These are phyloP conservation scores for Talaromyces sp. DNA, from an alignment of 2,329 filamentous ascomycete species.

Conservation along the genomic window DNA sequence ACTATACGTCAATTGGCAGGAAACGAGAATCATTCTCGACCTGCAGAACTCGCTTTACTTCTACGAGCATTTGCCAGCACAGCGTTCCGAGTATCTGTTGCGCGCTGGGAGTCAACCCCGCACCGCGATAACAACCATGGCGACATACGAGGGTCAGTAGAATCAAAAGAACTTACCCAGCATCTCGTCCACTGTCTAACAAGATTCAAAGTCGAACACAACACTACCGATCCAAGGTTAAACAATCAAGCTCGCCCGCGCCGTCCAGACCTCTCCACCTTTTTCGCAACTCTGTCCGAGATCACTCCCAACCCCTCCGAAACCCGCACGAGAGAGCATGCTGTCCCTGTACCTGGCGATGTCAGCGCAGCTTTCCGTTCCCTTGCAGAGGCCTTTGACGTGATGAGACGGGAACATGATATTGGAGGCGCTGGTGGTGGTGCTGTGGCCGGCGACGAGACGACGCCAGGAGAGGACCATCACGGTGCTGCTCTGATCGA, in stretches of 20 bases:
- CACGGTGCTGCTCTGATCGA: constrained; percentile 35
- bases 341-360: constrained; percentile 55
- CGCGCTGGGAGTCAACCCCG: neutral
- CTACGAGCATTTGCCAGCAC: neutral
- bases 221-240: constrained; percentile 28
- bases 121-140: neutral
- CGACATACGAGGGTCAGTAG: neutral
- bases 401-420: constrained; percentile 47
- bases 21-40: neutral
- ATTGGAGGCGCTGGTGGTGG: constrained; percentile 26
- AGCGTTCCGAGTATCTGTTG: neutral
- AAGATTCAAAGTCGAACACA: constrained; percentile 30
- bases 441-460: constrained; percentile 25
- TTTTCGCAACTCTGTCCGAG: constrained; percentile 56
- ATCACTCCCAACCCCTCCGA: constrained; percentile 47
- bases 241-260: constrained; percentile 34
- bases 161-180: neutral
- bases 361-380: constrained; percentile 54
- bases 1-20: neutral
- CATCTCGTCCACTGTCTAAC: neutral
- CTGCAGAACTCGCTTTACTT: neutral
- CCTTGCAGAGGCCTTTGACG: constrained; percentile 55
- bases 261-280: constrained; percentile 59
- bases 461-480: constrained; percentile 21
- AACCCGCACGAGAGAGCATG: constrained; percentile 49